Conservation (phyloP, 2,329 filamentous ascomycete species). For the Ascosphaera apis region DNA sequence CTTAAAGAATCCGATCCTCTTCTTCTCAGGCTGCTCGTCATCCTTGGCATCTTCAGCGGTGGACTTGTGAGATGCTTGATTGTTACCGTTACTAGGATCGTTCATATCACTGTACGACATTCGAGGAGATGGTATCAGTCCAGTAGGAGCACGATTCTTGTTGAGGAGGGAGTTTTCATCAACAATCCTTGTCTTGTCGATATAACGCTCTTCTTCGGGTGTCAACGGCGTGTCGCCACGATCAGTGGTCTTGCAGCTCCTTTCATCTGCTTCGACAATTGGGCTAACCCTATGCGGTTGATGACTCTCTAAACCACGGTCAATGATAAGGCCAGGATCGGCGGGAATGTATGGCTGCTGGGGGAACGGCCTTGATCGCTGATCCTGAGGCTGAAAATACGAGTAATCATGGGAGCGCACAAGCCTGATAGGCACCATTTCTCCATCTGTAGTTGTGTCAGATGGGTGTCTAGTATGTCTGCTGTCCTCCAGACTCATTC, state of each 20-base stretch:
- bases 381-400: neutral
- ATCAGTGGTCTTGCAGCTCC: constrained; percentile 15
- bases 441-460: neutral
- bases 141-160: constrained; percentile 19
- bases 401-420: neutral
- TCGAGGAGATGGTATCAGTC: constrained; percentile 22
- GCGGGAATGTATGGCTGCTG: neutral
- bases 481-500: neutral
- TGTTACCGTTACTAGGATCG: constrained; percentile 65
- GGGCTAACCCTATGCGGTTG: constrained; percentile 11
- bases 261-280: constrained; percentile 14
- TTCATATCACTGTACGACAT: constrained; percentile 30
- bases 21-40: neutral
- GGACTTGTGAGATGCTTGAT: constrained; percentile 57
- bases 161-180: constrained; percentile 28
- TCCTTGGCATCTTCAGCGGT: constrained; percentile 36
- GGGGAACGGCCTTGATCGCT: neutral
- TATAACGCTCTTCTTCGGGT: constrained; percentile 23
- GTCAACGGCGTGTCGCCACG: constrained; percentile 35
- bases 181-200: constrained; percentile 34
- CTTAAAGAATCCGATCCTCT: neutral
- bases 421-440: neutral
- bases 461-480: neutral
- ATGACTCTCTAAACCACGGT: neutral
- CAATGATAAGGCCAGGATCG: constrained; percentile 1